Percentiles rank a stretch among this genome's conserved stretches.
phyloP scores from a whole-genome alignment of 2,329 filamentous ascomycete species.

The Alternaria postmessia region DNA sequence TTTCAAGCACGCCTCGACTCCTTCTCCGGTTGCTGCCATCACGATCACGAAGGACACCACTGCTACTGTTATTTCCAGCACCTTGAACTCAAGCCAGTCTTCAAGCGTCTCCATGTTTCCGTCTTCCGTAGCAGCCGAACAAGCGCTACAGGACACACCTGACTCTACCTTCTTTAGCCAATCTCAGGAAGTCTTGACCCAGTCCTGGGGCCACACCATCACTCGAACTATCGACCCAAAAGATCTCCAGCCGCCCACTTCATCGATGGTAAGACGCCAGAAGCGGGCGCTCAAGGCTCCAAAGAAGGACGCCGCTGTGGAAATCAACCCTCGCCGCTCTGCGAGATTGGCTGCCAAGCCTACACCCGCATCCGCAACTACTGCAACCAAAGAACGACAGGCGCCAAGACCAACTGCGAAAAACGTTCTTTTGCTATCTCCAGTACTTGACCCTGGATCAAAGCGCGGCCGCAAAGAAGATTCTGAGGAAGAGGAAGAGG shows the following conservation, averaged over 20 bases:
- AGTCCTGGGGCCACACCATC: neutral
- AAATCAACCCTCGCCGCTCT: neutral
- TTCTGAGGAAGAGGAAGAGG: neutral
- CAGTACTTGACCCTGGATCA: no score
- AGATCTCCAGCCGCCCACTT: neutral
- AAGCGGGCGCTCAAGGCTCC: neutral
- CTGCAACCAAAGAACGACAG: neutral
- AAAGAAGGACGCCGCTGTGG: neutral
- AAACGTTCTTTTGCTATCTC: neutral
- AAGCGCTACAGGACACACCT: neutral
- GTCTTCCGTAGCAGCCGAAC: fast-evolving
- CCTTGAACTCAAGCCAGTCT: neutral
- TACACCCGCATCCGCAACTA: neutral
- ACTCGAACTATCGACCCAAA: neutral
- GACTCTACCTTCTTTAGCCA: neutral
- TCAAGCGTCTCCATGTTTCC: neutral
- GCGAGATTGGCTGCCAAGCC: neutral
- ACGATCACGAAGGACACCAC: neutral
- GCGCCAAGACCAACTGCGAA: neutral
- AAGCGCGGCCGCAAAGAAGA: neutral
- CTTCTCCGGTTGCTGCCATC: neutral
- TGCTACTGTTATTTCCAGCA: neutral
- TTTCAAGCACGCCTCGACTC: fast-evolving
- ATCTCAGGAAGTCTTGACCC: neutral
- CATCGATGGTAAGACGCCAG: neutral